Conservation (phyloP, 768 basidiomycete genomes). For the Amanita rubescens region DNA sequence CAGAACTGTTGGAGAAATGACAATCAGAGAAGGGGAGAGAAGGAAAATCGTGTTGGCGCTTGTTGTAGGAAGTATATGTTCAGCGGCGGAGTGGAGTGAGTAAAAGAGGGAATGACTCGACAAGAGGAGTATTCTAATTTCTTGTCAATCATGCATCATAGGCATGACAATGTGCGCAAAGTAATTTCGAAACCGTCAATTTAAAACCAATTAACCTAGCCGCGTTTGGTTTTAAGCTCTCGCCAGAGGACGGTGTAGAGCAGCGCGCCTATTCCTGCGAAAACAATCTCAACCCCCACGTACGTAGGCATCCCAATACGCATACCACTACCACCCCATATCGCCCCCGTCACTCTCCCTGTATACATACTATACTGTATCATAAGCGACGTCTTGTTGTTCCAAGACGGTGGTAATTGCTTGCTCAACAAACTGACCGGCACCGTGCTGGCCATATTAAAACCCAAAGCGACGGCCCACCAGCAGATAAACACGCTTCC, state of each 20-base stretch:
- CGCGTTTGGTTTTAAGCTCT: conserved; percentile 57
- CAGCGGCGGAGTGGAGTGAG: too few species aligned
- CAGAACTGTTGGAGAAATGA: too few species aligned
- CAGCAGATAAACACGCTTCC: conserved; percentile 42
- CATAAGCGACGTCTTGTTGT: conserved; percentile 42
- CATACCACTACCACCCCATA: conserved; percentile 60
- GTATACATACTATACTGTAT: conserved; percentile 67
- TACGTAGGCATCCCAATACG: conserved; percentile 55
- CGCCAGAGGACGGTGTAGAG: conserved; percentile 53
- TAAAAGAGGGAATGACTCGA: too few species aligned
- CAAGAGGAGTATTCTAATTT: too few species aligned
- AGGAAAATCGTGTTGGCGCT: too few species aligned
- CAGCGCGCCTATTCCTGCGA: conserved; percentile 50
- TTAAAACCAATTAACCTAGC: conserved; percentile 31
- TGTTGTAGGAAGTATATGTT: too few species aligned
- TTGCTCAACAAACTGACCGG: conserved; percentile 62
- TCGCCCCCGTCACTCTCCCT: conserved; percentile 55
- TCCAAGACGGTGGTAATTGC: conserved; percentile 59
- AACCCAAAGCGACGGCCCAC: conserved; percentile 61
- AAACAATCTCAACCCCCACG: conserved; percentile 50
- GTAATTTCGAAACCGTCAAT: too few species aligned
- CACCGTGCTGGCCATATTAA: conserved; percentile 63
- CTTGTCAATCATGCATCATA: too few species aligned
- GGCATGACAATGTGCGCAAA: too few species aligned
- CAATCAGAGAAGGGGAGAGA: too few species aligned